phyloP scores from a whole-genome alignment of 2,329 filamentous ascomycete species.

The Xylaria sp. region DNA sequence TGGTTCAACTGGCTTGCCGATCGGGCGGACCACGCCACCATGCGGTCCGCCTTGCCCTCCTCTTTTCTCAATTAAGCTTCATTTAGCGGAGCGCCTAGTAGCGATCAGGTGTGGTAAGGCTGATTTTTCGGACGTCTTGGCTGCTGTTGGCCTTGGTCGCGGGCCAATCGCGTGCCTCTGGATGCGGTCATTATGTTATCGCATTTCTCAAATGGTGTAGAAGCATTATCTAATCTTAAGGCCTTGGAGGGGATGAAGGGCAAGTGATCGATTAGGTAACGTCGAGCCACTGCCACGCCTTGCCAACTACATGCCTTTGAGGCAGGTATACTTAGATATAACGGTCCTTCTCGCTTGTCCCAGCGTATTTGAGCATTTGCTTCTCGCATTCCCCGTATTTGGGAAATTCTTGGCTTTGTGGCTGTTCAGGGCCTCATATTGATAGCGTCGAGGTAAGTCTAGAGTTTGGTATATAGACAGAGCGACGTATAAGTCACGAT shows the following conservation, averaged over 20 bases:
- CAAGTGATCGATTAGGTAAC: neutral
- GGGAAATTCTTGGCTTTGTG: slow-evolving; percentile 15
- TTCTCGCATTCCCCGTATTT: slow-evolving; percentile 35
- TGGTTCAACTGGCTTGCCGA: slow-evolving; percentile 8
- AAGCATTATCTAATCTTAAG: neutral
- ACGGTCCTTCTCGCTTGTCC: neutral
- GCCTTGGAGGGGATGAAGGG: neutral
- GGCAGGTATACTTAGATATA: neutral
- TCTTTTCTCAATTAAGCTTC: slow-evolving; percentile 19
- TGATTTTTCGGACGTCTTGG: slow-evolving; percentile 15
- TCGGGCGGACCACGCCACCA: slow-evolving; percentile 21
- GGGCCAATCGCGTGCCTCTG: slow-evolving; percentile 11
- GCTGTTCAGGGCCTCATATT: neutral
- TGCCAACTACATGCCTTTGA: neutral
- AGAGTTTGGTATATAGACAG: slow-evolving; percentile 22
- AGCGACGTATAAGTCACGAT: slow-evolving; percentile 8
- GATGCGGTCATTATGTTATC: slow-evolving; percentile 13
- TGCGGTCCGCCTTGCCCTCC: neutral
- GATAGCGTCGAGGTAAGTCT: slow-evolving; percentile 8
- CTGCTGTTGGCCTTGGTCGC: neutral
- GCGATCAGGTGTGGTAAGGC: slow-evolving; percentile 27
- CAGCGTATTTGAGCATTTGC: neutral
- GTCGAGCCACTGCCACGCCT: slow-evolving; percentile 20
- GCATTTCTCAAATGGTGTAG: neutral
- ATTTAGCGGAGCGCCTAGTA: slow-evolving; percentile 2